Base-by-base conservation (phyloP, 352 stramenopile species). In the Globisporangium heterothallicum region DNA sequence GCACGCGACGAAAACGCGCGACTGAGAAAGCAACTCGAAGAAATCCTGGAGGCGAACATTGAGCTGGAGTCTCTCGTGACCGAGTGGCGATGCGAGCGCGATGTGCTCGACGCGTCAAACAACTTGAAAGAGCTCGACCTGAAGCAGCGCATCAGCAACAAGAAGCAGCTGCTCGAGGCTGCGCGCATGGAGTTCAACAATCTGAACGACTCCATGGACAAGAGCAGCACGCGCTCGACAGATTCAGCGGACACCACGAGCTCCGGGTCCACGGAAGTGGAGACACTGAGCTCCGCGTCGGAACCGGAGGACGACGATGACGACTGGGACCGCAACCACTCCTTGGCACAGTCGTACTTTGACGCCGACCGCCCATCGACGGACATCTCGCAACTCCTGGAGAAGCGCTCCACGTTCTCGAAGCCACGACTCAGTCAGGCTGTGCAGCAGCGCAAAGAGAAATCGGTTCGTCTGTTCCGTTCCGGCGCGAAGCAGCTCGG, bases 1-100 rank as follows among this genome's bases (percentile, higher is more conserved):
- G 67, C 73, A 9, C 65, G 59, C 13, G 70, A 76, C 18, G 79
- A 90, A 48, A 88, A 88, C 51, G 63, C 56, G 8, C 59, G 49
- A 10, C 57, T 91, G 34, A 81, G 78, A 29, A 42, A 64, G 38
- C 74, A 88, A 53, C 62, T 91, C 12, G 65, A 64, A 26, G 68
- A 86, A 42, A 60, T 91, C 6, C 52, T 84, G n/a, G 67, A 74
- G 50, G 66, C 56, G 12, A 88, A 86, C 58, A 59, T 74, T 36
- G 72, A 86, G 52, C 48, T 88, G 24, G 68, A 88, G 46, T 59
- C 62, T 7, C 63, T 80, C 26, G 74, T 86, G 56, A 64, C 66
- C 9, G 78, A 88, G 56, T 78, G 71, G 55, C 65, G 65, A 7
- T 80, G 66, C 36, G 69, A 86, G 27, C 63, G 72, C 30, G 65